A percentile compares a stretch with the other conserved stretches of the same genome.
These are phyloP conservation scores for Gaertneriomyces sp. DNA, from an alignment of 192 early-diverging fungal species.

Conservation along the genomic window DNA sequence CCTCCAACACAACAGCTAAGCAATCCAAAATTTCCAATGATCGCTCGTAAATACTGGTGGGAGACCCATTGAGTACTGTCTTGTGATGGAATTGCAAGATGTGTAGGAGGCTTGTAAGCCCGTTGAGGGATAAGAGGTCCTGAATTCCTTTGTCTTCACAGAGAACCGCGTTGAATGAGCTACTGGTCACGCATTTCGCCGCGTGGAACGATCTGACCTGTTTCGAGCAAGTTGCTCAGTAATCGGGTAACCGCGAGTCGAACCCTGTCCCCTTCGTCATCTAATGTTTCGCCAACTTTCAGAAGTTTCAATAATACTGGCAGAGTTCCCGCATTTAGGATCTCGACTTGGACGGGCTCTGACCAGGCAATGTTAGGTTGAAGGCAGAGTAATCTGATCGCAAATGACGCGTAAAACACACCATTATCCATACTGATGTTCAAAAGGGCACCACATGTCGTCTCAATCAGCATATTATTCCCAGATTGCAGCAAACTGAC, in stretches of 20 bases:
- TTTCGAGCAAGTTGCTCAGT: slow-evolving; percentile 39
- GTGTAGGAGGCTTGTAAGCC: slow-evolving; percentile 23
- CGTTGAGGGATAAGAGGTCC: slow-evolving; percentile 26
- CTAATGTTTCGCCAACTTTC: slow-evolving; percentile 5
- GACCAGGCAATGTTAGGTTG: background rate
- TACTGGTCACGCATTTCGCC: background rate
- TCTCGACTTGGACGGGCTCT: slow-evolving; percentile 42
- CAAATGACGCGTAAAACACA: background rate
- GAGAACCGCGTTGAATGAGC: background rate
- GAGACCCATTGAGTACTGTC: slow-evolving; percentile 11
- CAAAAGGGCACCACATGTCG: slow-evolving; percentile 38
- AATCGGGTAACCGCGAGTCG: slow-evolving; percentile 21
- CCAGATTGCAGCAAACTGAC: slow-evolving; percentile 26
- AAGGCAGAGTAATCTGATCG: background rate
- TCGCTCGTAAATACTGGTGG: slow-evolving; percentile 17
- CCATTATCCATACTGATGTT: slow-evolving; percentile 58
- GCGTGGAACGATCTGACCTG: slow-evolving; percentile 16
- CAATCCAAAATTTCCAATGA: slow-evolving; percentile 45
- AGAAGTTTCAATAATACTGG: slow-evolving; percentile 24
- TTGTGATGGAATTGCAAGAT: slow-evolving; percentile 33
- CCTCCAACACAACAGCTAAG: slow-evolving; percentile 41
- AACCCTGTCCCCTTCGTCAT: slow-evolving; percentile 11
- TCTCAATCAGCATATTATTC: slow-evolving; percentile 23
- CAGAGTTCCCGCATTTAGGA: slow-evolving; percentile 19
- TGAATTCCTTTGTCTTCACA: slow-evolving; percentile 35